These are phyloP conservation scores for Aspergillus coremiiformis DNA, from an alignment of 495 filamentous ascomycete species.

Conservation along the genomic window DNA sequence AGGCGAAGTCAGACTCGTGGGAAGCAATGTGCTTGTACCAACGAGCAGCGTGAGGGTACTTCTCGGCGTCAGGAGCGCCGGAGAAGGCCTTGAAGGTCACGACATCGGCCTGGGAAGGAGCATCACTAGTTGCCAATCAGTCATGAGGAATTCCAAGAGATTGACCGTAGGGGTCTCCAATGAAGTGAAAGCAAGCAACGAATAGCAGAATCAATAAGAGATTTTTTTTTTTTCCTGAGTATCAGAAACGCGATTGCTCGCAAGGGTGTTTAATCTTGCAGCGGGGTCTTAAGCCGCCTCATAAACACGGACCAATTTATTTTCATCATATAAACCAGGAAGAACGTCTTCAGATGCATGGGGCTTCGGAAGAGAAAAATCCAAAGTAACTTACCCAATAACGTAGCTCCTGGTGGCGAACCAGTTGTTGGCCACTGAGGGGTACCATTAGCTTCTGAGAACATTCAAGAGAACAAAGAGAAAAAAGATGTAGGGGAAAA, in stretches of 20 bases:
- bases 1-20: constrained; percentile 83
- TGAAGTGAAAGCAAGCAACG: constrained; percentile 3
- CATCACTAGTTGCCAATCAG: constrained; percentile 52
- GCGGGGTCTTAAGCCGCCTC: constrained; percentile 97
- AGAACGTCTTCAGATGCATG: too few species aligned
- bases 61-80: constrained; percentile 63
- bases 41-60: constrained; percentile 88
- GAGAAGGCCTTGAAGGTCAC: constrained; percentile 85
- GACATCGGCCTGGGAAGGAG: constrained; percentile 91
- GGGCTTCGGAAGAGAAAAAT: constrained; percentile 6
- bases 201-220: constrained; percentile 7
- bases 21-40: constrained; percentile 98
- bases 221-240: constrained; percentile 11
- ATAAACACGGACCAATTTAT: constrained; percentile 97
- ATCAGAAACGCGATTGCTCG: constrained; percentile 81
- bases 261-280: constrained; percentile 74
- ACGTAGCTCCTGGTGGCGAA: constrained; percentile 88
- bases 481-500: constrained; percentile 11
- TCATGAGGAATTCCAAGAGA: constrained; percentile 8
- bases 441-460: constrained; percentile 31
- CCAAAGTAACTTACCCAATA: constrained; percentile 59
- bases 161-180: neutral
- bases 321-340: constrained; percentile 65
- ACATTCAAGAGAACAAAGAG: constrained; percentile 14
- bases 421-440: constrained; percentile 84